Evolutionary conservation across 371 early-diverging fungal species (phyloP), one percentile per base, ranked within the genome.

Genomic region (Actinomortierella ambigua): DNA sequence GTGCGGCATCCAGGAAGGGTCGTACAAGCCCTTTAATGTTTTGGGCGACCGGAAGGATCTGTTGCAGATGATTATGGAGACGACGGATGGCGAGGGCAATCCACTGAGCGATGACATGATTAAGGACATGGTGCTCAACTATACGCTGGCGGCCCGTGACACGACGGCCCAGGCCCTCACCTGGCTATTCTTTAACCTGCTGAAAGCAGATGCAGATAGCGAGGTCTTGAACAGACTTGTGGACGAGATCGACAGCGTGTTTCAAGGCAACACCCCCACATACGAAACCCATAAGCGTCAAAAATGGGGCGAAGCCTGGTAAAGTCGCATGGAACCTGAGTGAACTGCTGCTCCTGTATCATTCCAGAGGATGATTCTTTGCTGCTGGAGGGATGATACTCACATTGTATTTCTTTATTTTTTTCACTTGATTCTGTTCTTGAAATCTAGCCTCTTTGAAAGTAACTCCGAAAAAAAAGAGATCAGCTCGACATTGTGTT

Each of bases 101-200:
- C 64, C 67, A 0, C 61, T 86, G 2, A 73, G 66, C 50, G 83
- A 85, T 49, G 79, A 85, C 26, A 80, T 81, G 55, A 70, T 91
- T 40, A 78, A 82, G 11, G 91, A 93, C 54, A 81, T 85, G 28
- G 78, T 90, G 2, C 53, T 90, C 50, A 93, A 90, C 73, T 87
- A 90, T 47, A 56, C n/a, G 55, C 20, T 83, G 54, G 82, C 83
- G 13, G 91, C 89, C 24, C 76, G 89, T 46, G 89, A 88, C 44
- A 91, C 91, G 0, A 92, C 92, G 2, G 92, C 92, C 0, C 86
- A 88, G 54, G 82, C 90, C 0, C 61, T 92, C 9, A 77, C 85
- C 0, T 92, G 92, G 92, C 69, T 81, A 14, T 77, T 91, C 50
- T 89, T 80, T 39, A 58, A 75, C 14, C 57, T 92, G 7, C 29